Evolutionary conservation across 78 protist species (phyloP).

Genomic region (Polysphondylium violaceum): DNA sequence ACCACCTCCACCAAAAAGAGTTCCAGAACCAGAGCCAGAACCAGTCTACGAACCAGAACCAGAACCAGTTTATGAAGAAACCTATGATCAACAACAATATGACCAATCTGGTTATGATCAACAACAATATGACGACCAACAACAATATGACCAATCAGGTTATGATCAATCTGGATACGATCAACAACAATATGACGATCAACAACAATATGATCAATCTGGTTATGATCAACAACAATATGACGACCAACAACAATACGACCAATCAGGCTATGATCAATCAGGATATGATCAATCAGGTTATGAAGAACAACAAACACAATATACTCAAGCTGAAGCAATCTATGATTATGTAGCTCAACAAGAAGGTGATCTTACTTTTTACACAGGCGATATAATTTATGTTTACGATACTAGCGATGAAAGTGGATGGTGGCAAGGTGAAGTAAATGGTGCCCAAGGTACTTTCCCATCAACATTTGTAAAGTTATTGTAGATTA

Average conservation of each 20-base stretch:
- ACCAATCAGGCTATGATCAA: conserved; percentile 28
- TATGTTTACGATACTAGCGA: conserved; percentile 47
- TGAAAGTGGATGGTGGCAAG: conserved; percentile 52
- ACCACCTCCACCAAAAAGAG: conserved; percentile 34
- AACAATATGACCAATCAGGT: conserved; percentile 54
- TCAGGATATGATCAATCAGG: conserved; percentile 16
- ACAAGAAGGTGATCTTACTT: conserved; percentile 71
- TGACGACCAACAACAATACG: conserved; percentile 22
- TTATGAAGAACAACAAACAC: conserved; percentile 21
- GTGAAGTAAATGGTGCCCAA: conserved; percentile 44
- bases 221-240: conserved; percentile 14
- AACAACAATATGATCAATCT: background rate
- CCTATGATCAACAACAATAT: conserved; percentile 30
- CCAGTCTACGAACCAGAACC: conserved; percentile 35
- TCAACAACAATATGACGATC: background rate
- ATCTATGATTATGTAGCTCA: conserved; percentile 68
- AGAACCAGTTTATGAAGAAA: conserved; percentile 55
- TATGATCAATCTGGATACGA: conserved; percentile 46
- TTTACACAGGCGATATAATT: conserved; percentile 77
- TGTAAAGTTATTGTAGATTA: conserved; percentile 40
- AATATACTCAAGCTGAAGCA: conserved; percentile 46
- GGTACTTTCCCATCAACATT: conserved; percentile 67
- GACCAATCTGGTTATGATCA: conserved; percentile 17
- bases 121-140: conserved; percentile 30
- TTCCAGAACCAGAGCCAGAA: conserved; percentile 35